phyloP scores from a whole-genome alignment of 345 rosid genomes.

The Abelmoschus esculentus region DNA sequence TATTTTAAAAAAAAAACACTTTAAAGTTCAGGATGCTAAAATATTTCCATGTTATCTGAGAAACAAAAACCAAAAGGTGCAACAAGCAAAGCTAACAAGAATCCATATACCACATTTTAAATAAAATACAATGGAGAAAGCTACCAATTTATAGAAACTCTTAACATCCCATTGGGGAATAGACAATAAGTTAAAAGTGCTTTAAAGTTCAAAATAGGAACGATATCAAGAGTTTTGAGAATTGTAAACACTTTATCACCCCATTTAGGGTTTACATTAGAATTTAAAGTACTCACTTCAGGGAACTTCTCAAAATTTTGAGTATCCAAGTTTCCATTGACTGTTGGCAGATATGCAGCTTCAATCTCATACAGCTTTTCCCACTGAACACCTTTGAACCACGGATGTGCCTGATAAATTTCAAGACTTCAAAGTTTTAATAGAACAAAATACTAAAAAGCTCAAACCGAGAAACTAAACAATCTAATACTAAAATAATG shows the following conservation, averaged over 20 bases:
- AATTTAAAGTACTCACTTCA: slow-evolving; percentile 56
- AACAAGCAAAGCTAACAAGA: neutral
- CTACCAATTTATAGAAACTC: neutral
- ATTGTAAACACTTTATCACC: neutral
- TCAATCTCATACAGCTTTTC: slow-evolving; percentile 84
- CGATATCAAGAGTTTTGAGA: neutral
- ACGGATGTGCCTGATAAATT: slow-evolving; percentile 61
- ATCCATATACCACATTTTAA: neutral
- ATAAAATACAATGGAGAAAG: neutral
- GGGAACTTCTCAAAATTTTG: slow-evolving; percentile 98
- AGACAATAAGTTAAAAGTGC: neutral
- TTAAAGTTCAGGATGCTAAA: neutral
- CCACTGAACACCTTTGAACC: slow-evolving; percentile 79
- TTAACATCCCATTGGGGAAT: neutral
- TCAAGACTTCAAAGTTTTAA: slow-evolving; percentile 10
- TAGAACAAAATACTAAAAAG: neutral
- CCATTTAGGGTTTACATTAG: neutral
- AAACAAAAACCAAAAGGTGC: neutral
- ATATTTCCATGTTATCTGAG: neutral
- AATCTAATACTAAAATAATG: neutral
- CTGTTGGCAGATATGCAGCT: slow-evolving; percentile 76
- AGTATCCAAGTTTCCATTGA: slow-evolving; percentile 85
- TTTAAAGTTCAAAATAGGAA: neutral
- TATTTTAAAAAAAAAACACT: neutral
- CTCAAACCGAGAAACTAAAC: slow-evolving; percentile 8